Conservation (phyloP, 768 basidiomycete species). For the Favolaschia claudopus region DNA sequence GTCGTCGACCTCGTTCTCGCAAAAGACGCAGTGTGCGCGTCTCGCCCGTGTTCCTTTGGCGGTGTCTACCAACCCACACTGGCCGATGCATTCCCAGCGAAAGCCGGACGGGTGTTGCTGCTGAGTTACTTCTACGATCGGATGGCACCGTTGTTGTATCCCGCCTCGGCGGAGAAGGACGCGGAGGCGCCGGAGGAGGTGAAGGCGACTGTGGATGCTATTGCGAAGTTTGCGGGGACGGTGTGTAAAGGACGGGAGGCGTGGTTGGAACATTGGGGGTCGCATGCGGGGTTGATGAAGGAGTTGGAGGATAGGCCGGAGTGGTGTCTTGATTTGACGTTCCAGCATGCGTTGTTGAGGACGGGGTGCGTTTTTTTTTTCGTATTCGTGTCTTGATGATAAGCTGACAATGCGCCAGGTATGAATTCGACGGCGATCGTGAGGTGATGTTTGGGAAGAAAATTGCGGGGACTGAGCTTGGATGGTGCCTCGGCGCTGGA, state of each 20-base stretch:
- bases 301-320: slow-evolving; percentile 89
- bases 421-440: slow-evolving; percentile 80
- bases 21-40: slow-evolving; percentile 92
- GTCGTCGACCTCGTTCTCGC: slow-evolving; percentile 90
- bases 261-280: slow-evolving; percentile 64
- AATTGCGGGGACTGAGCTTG: slow-evolving; percentile 88
- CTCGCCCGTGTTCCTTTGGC: slow-evolving; percentile 95
- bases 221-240: slow-evolving; percentile 68
- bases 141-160: slow-evolving; percentile 78
- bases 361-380: slow-evolving; percentile 55
- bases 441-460: slow-evolving; percentile 85
- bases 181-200: not conserved
- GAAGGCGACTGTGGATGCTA: slow-evolving; percentile 35
- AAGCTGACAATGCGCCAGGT: slow-evolving; percentile 37
- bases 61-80: slow-evolving; percentile 97
- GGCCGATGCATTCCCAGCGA: slow-evolving; percentile 80
- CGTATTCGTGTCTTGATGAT: not conserved
- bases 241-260: slow-evolving; percentile 75
- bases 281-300: slow-evolving; percentile 43
- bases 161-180: slow-evolving; percentile 14
- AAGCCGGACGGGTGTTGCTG: slow-evolving; percentile 81
- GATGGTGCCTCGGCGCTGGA: slow-evolving; percentile 91
- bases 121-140: slow-evolving; percentile 99
- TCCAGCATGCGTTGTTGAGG: slow-evolving; percentile 88
- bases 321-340: slow-evolving; percentile 95